Percentiles rank a stretch among this genome's conserved stretches.
phyloP scores from a whole-genome alignment of 768 basidiomycete species.

The Lepiota brunneoincarnata region DNA sequence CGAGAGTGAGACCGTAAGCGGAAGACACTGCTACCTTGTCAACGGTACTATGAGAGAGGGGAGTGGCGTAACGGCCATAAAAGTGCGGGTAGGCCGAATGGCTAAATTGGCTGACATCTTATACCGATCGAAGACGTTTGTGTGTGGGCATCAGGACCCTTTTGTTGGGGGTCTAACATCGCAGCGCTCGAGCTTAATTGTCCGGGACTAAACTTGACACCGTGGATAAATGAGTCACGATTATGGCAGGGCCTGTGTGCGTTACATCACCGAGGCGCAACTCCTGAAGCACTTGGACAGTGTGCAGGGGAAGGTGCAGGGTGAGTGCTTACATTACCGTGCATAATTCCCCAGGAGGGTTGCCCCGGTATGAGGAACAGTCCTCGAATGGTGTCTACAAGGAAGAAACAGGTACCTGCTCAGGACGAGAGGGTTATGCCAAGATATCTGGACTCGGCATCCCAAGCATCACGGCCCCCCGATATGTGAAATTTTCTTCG shows the following conservation, averaged over 20 bases:
- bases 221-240: conserved; percentile 9
- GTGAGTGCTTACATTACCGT: neutral
- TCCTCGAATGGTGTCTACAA: neutral
- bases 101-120: conserved; percentile 10
- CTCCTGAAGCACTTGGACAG: neutral
- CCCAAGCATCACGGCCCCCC: too few species aligned
- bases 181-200: conserved; percentile 12
- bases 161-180: conserved; percentile 9
- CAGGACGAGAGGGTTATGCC: too few species aligned
- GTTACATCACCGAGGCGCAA: conserved; percentile 2
- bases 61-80: conserved; percentile 11
- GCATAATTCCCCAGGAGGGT: neutral
- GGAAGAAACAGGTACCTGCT: too few species aligned
- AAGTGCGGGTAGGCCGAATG: conserved; percentile 8
- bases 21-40: conserved; percentile 12
- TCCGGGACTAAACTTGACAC: conserved; percentile 12
- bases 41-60: conserved; percentile 13
- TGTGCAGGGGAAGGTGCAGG: neutral
- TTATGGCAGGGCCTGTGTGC: conserved; percentile 3
- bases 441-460: too few species aligned
- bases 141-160: conserved; percentile 12
- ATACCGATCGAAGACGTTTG: conserved; percentile 10
- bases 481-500: too few species aligned
- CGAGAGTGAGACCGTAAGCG: neutral
- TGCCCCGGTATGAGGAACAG: neutral